These are phyloP conservation scores for Musa schizocarpa DNA, from an alignment of 176 grass and related monocot species.

Conservation along the genomic window DNA sequence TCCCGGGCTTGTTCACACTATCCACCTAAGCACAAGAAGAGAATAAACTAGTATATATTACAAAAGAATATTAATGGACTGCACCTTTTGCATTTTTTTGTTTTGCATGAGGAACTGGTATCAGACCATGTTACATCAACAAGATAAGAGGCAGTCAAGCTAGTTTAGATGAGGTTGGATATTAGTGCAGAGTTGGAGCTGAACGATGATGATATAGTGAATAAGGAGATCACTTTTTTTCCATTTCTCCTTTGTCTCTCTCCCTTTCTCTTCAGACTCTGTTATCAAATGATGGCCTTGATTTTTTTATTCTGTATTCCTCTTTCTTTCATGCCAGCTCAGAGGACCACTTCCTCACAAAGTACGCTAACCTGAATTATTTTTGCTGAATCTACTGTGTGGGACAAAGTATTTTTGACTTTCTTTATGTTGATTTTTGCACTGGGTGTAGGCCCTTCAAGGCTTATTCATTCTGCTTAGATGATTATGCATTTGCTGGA, in stretches of 20 bases:
- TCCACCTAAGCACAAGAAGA: conserved; percentile 51
- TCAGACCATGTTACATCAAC: not conserved
- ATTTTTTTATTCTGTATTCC: not conserved
- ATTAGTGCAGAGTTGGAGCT: not conserved
- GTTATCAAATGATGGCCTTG: not conserved
- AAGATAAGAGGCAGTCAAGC: not conserved
- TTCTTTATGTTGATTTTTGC: no score
- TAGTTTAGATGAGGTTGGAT: not conserved
- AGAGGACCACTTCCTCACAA: no score
- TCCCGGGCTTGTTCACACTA: conserved; percentile 89
- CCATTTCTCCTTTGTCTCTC: not conserved
- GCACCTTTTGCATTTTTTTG: not conserved
- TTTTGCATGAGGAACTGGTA: not conserved
- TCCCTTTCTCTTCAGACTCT: not conserved
- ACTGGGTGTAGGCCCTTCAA: no score
- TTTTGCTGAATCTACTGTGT: no score
- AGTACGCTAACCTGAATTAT: no score
- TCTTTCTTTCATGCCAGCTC: not conserved
- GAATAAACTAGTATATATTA: not conserved
- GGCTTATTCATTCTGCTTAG: no score
- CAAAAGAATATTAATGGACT: not conserved
- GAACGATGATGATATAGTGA: not conserved
- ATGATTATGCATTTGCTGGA: no score
- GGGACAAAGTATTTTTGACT: no score
- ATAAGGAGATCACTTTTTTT: not conserved